Conservation (phyloP, 1,284 basidiomycete species). For the Puccinia brachypodii region DNA sequence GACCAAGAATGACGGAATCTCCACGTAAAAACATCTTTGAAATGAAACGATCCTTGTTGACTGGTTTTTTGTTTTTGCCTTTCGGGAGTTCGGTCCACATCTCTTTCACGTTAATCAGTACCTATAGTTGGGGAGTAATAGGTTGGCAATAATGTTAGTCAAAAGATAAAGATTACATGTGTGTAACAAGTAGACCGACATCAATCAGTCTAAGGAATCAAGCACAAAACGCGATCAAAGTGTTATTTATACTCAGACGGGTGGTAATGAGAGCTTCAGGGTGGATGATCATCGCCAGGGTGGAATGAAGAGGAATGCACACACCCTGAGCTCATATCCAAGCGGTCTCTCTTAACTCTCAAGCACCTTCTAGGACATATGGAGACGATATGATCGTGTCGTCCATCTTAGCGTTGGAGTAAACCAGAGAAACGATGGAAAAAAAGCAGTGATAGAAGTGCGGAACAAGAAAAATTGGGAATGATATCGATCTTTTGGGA, state of each 20-base stretch:
- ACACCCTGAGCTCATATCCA: background rate
- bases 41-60: constrained; percentile 99
- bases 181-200: background rate
- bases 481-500: background rate
- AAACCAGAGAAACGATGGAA: background rate
- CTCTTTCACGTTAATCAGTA: constrained; percentile 59
- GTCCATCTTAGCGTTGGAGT: too few relatives aligned
- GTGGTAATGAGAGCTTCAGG: too few relatives aligned
- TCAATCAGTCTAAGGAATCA: too few relatives aligned
- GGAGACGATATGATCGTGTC: background rate
- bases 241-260: too few relatives aligned
- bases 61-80: constrained; percentile 96
- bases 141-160: background rate
- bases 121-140: background rate
- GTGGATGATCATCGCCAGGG: too few relatives aligned
- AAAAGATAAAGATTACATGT: background rate
- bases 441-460: background rate
- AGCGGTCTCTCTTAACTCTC: constrained; percentile 5
- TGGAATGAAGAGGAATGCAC: constrained; percentile 19
- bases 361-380: background rate
- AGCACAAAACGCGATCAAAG: too few relatives aligned
- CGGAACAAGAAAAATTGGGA: background rate
- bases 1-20: constrained; percentile 91
- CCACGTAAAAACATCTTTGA: constrained; percentile 92
- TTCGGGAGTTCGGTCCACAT: constrained; percentile 99